A percentile compares a stretch with the other conserved stretches of the same genome.
Evolutionary conservation across 768 basidiomycete genomes (phyloP).

Genomic region (Pulveroboletus frians): DNA sequence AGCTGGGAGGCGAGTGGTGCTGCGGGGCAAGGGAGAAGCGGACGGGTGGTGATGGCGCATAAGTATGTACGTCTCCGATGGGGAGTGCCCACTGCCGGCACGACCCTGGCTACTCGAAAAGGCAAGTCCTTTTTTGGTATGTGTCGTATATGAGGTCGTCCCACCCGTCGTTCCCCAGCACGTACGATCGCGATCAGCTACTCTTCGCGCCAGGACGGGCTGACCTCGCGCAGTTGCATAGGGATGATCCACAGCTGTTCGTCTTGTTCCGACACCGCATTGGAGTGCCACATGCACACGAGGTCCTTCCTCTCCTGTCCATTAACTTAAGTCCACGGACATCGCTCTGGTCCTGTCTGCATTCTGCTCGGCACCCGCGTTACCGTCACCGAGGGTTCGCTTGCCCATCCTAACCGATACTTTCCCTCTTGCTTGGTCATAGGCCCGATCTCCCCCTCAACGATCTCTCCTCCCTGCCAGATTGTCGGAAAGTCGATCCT

Average conservation of each 20-base stretch:
- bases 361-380: conserved; percentile 30
- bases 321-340: conserved; percentile 39
- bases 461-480: conserved; percentile 20
- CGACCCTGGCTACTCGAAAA: conserved; percentile 20
- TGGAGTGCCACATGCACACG: conserved; percentile 32
- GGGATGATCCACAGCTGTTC: conserved; percentile 18
- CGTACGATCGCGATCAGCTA: conserved; percentile 12
- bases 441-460: conserved; percentile 16
- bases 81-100: conserved; percentile 13
- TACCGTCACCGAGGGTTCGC: conserved; percentile 37
- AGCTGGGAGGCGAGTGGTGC: too few species aligned
- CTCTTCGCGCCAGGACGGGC: conserved; percentile 5
- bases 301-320: conserved; percentile 32
- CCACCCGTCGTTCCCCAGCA: not conserved
- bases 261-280: conserved; percentile 27
- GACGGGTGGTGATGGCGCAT: too few species aligned
- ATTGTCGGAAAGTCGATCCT: conserved; percentile 37
- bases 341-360: conserved; percentile 27
- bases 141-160: conserved; percentile 10
- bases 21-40: too few species aligned
- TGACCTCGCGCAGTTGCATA: conserved; percentile 13
- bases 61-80: too few species aligned
- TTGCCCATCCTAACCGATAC: conserved; percentile 30
- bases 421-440: conserved; percentile 31
- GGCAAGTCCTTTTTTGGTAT: conserved; percentile 22